Conservation (phyloP, 164 flowering plant genomes). For the Tinospora cordifolia region DNA sequence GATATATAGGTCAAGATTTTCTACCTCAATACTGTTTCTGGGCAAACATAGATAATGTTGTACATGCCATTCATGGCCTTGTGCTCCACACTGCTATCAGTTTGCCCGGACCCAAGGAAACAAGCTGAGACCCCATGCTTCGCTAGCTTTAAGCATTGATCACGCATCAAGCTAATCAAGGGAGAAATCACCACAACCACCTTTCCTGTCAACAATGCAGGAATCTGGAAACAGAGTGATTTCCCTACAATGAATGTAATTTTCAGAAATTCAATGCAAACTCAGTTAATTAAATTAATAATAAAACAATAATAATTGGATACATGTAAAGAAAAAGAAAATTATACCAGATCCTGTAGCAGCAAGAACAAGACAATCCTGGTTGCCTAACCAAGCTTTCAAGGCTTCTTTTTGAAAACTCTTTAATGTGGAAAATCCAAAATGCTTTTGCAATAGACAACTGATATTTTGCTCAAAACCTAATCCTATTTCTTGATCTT, state of each 20-base stretch:
- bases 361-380: slow-evolving; percentile 86
- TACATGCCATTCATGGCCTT: slow-evolving; percentile 83
- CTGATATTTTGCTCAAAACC: slow-evolving; percentile 59
- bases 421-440: slow-evolving; percentile 67
- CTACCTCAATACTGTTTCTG: slow-evolving; percentile 79
- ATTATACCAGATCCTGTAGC: slow-evolving; percentile 87
- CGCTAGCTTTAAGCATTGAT: slow-evolving; percentile 82
- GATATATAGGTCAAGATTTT: not conserved
- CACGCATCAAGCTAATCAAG: slow-evolving; percentile 93
- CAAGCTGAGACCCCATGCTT: slow-evolving; percentile 86
- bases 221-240: slow-evolving; percentile 88
- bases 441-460: slow-evolving; percentile 45
- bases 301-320: not conserved
- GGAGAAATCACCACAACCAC: slow-evolving; percentile 90
- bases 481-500: slow-evolving; percentile 27
- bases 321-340: slow-evolving; percentile 4
- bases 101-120: slow-evolving; percentile 94
- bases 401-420: slow-evolving; percentile 77
- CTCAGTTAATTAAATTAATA: not conserved
- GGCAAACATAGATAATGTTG: slow-evolving; percentile 73
- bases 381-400: slow-evolving; percentile 57
- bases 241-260: slow-evolving; percentile 49
- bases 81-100: slow-evolving; percentile 60
- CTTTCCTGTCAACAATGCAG: slow-evolving; percentile 79
- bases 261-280: not conserved